Conservation (phyloP, 2,329 filamentous ascomycete species). For the Fusarium annulatum region DNA sequence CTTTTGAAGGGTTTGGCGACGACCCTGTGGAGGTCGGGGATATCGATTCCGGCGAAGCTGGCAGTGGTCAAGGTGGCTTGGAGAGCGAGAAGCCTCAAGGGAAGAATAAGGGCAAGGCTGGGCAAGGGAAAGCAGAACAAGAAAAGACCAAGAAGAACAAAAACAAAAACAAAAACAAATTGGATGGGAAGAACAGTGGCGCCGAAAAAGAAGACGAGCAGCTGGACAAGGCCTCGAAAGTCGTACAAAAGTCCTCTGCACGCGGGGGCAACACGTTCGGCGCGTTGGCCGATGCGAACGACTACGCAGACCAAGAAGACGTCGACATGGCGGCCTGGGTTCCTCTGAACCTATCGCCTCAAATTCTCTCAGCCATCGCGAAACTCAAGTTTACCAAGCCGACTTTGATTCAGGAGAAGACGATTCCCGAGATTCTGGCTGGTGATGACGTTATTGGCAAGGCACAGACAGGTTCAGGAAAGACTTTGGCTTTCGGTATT, state of each 20-base stretch:
- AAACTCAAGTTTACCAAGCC: conserved; percentile 84
- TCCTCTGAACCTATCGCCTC: conserved; percentile 76
- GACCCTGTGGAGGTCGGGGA: conserved; percentile 48
- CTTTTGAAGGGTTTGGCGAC: conserved; percentile 75
- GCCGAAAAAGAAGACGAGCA: conserved; percentile 44
- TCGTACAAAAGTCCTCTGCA: conserved; percentile 52
- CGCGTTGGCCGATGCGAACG: conserved; percentile 64
- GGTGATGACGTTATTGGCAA: conserved; percentile 96
- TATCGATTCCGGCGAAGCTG: conserved; percentile 49
- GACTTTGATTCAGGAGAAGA: conserved; percentile 80
- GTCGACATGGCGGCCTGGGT: conserved; percentile 83
- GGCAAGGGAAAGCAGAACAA: conserved; percentile 45
- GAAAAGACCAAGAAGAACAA: conserved; percentile 34
- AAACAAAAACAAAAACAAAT: conserved; percentile 50
- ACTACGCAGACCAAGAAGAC: conserved; percentile 68
- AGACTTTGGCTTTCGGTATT: conserved; percentile 94
- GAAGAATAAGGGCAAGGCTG: conserved; percentile 48
- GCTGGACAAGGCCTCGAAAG: conserved; percentile 51
- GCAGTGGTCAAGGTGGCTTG: conserved; percentile 47
- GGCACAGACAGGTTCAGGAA: conserved; percentile 94
- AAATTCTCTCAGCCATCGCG: conserved; percentile 78
- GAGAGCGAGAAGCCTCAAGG: conserved; percentile 45
- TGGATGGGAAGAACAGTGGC: conserved; percentile 44
- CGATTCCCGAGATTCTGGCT: conserved; percentile 84
- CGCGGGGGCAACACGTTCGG: conserved; percentile 62